Evolutionary conservation across 345 rosid species (phyloP), one percentile per base, ranked within the genome.

Genomic region (Acer campestre): DNA sequence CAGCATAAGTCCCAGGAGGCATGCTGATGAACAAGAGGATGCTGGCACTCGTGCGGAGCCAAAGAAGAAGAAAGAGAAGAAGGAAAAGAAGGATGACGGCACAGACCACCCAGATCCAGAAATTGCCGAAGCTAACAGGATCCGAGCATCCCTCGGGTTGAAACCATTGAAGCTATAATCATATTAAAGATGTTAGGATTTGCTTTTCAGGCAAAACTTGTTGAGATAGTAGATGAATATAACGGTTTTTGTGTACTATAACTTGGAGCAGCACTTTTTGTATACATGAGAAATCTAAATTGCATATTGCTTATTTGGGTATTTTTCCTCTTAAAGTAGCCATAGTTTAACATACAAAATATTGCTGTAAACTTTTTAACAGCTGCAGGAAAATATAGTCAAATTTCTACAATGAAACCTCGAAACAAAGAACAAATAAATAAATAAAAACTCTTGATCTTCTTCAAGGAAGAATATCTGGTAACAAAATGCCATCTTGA

Each of bases 41-140:
- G 81, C 18, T 29, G 64, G 80, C 42, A 72, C 74, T 66, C 84
- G 73, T 11, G 93, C 88, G 49, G 94, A 91, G 80, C 93, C 93
- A 0, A 96, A 90, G 93, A 87, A 85, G 94, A 92, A 88, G 88
- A 88, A 90, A 71, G 88, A 89, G 79, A 91, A 91, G 85, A 89
- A 92, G 82, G 90, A 86, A 78, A 88, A 83, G 91, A 89, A 80
- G 83, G 94, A 89, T 63, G 95, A 92, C 48, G 98, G 97, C 23
- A 94, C 95, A 0, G 89, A 94, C 73, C 97, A 94, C 68, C 95
- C 91, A 3, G 91, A 96, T 82, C 98, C 97, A 4, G 95, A 90
- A 83, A 92, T 92, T 84, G 99, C 98, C 14, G 98, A 92, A 83
- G 94, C 94, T 55, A 96, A 94, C 78, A 92, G 80, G 87, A 68